phyloP scores from a whole-genome alignment of 177 flowering plant genomes.

The Vitis hybrid region DNA sequence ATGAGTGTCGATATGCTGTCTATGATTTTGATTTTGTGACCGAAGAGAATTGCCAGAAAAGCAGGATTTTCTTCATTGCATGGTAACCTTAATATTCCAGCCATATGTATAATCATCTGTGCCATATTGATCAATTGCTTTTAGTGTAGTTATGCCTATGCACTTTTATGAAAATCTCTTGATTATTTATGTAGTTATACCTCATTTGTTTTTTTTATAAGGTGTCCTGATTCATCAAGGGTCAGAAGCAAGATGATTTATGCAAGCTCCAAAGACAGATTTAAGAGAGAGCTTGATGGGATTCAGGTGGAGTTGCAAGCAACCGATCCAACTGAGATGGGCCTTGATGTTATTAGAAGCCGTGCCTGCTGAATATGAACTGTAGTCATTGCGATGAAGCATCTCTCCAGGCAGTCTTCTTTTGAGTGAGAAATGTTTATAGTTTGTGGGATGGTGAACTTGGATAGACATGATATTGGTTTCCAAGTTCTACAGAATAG shows the following conservation, averaged over 20 bases:
- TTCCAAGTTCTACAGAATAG: conserved; percentile 22
- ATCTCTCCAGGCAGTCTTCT: conserved; percentile 21
- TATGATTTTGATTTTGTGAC: conserved; percentile 57
- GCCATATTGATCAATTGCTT: not conserved
- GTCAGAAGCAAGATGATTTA: conserved; percentile 66
- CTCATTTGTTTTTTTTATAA: conserved; percentile 9
- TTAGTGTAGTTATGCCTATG: not conserved
- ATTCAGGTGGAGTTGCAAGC: conserved; percentile 56
- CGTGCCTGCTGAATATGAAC: conserved; percentile 30
- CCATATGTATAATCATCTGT: too few relatives aligned
- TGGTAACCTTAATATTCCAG: conserved; percentile 26
- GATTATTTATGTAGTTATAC: not conserved
- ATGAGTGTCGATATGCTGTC: conserved; percentile 56
- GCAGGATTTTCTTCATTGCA: conserved; percentile 64
- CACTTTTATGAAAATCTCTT: too few relatives aligned
- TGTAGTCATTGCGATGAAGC: conserved; percentile 7
- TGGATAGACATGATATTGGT: conserved; percentile 31
- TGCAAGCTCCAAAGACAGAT: conserved; percentile 59
- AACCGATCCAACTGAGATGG: conserved; percentile 52
- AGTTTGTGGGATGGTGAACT: conserved; percentile 36
- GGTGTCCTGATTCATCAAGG: conserved; percentile 59
- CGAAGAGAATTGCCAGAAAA: conserved; percentile 42
- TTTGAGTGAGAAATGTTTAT: conserved; percentile 45
- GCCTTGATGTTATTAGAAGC: conserved; percentile 41
- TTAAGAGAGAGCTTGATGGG: conserved; percentile 63